Percentiles rank a stretch among this genome's conserved stretches.
phyloP scores from a whole-genome alignment of 345 rosid genomes.

The Lepidium aucheri region DNA sequence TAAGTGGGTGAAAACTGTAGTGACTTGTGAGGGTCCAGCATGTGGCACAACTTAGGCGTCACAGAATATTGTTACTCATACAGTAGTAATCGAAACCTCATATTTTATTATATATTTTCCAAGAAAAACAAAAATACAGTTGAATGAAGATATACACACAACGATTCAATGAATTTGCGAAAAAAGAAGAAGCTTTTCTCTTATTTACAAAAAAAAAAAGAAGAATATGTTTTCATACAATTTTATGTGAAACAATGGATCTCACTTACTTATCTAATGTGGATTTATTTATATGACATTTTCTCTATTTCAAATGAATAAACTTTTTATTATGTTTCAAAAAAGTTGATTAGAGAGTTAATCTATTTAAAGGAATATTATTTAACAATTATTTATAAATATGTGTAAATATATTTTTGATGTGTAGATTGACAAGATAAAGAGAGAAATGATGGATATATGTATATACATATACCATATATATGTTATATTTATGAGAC shows the following conservation, averaged over 20 bases:
- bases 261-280: neutral
- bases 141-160: too few relatives aligned
- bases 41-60: conserved; percentile 8
- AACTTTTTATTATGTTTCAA: too few relatives aligned
- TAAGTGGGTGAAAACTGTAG: conserved; percentile 10
- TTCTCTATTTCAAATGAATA: too few relatives aligned
- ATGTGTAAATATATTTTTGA: too few relatives aligned
- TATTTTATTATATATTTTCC: too few relatives aligned
- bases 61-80: neutral
- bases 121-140: too few relatives aligned
- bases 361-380: too few relatives aligned
- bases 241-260: neutral
- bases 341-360: too few relatives aligned
- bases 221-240: neutral
- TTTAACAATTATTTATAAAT: too few relatives aligned
- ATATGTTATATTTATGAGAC: neutral
- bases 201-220: neutral
- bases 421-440: neutral
- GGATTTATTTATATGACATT: too few relatives aligned
- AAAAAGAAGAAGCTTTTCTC: neutral
- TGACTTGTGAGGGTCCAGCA: conserved; percentile 21
- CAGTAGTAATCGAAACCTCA: neutral
- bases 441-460: neutral
- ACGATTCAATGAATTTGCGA: neutral
- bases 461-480: too few relatives aligned